Conservation (phyloP, 441 rosid species). For the Isatis lusitanica region DNA sequence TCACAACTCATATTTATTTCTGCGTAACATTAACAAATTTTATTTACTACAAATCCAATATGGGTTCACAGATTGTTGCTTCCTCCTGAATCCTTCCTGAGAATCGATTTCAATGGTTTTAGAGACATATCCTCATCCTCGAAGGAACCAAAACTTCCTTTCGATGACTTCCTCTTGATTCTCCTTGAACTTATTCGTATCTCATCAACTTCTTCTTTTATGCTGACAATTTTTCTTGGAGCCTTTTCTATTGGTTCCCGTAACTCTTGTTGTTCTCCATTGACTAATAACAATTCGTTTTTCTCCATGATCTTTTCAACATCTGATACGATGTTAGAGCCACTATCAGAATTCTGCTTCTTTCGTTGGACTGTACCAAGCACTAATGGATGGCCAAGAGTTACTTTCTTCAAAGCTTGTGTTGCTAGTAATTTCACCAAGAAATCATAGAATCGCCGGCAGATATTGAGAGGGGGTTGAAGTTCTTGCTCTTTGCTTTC, state of each 20-base stretch:
- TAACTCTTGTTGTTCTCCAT: conserved; percentile 13
- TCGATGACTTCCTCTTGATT: conserved; percentile 29
- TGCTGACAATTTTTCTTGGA: conserved; percentile 34
- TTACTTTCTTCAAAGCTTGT: conserved; percentile 22
- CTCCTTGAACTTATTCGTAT: conserved; percentile 33
- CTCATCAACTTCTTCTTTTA: conserved; percentile 34
- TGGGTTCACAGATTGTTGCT: background rate
- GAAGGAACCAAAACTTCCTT: conserved; percentile 25
- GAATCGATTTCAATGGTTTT: conserved; percentile 38
- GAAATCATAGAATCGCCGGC: conserved; percentile 11
- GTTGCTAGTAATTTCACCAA: conserved; percentile 20
- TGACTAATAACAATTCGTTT: background rate
- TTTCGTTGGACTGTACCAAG: conserved; percentile 1
- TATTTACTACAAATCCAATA: background rate
- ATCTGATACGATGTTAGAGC: conserved; percentile 14
- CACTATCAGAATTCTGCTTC: background rate
- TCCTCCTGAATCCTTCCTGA: conserved; percentile 26
- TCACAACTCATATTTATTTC: background rate
- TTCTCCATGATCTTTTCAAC: background rate
- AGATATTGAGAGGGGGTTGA: conserved; percentile 7
- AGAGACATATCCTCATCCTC: conserved; percentile 13
- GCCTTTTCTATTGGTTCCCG: conserved; percentile 18
- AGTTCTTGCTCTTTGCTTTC: background rate
- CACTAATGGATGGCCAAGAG: conserved; percentile 4
- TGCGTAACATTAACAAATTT: background rate